Percentiles rank a stretch among this genome's conserved stretches.
These are phyloP conservation scores for Nectriaceae sp. DNA, from an alignment of 2,329 filamentous ascomycete species.

Conservation along the genomic window DNA sequence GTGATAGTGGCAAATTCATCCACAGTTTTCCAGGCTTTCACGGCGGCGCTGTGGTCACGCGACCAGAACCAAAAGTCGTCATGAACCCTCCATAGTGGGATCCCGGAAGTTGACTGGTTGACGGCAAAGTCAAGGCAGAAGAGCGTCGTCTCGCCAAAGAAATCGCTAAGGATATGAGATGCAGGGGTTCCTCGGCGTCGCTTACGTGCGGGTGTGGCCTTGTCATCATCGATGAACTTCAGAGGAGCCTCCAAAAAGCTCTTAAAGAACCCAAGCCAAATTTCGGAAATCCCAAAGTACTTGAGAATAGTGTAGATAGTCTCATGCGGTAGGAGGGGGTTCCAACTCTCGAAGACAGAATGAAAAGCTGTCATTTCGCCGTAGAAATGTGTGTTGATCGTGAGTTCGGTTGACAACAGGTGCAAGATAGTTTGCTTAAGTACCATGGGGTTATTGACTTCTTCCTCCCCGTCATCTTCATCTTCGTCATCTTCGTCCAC, in stretches of 20 bases:
- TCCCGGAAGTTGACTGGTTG: conserved; percentile 56
- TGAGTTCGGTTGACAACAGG: conserved; percentile 48
- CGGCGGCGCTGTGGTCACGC: conserved; percentile 52
- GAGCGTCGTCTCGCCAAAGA: conserved; percentile 60
- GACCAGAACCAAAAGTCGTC: conserved; percentile 71
- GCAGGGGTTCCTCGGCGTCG: conserved; percentile 61
- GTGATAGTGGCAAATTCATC: conserved; percentile 55
- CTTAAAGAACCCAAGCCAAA: conserved; percentile 61
- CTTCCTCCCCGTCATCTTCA: conserved; percentile 7
- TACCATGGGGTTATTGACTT: conserved; percentile 37
- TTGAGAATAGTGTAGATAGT: conserved; percentile 59
- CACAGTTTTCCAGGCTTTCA: conserved; percentile 61
- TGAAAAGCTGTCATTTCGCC: conserved; percentile 49
- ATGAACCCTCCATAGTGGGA: conserved; percentile 60
- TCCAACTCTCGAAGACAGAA: conserved; percentile 47
- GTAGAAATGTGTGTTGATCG: conserved; percentile 46
- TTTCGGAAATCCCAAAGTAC: conserved; percentile 59
- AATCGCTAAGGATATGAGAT: conserved; percentile 58
- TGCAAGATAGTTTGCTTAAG: conserved; percentile 52
- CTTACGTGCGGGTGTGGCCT: conserved; percentile 41
- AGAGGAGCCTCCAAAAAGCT: conserved; percentile 61
- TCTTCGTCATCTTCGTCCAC: conserved; percentile 10
- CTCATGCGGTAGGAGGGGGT: conserved; percentile 51
- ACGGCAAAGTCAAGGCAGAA: conserved; percentile 68
- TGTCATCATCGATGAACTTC: conserved; percentile 56